Conservation (phyloP, 2,329 filamentous ascomycete genomes). For the Myriosclerotinia scirpicola region DNA sequence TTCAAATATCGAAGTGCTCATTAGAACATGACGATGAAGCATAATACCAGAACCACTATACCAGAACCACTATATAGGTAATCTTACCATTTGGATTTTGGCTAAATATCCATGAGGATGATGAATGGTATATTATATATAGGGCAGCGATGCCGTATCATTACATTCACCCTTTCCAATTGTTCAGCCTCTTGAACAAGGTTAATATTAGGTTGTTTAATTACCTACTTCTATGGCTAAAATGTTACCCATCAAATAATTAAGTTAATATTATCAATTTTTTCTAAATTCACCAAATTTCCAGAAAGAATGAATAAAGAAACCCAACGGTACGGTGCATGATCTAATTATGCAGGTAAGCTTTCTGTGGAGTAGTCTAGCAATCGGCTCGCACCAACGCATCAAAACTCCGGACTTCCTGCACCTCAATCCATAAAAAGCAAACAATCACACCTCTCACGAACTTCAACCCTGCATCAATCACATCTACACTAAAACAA, state of each 20-base stretch:
- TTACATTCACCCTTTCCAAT: too few species aligned
- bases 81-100: not conserved
- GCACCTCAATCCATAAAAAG: constrained; percentile 28
- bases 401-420: constrained; percentile 13
- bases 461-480: constrained; percentile 23
- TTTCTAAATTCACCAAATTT: too few species aligned
- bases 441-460: constrained; percentile 26
- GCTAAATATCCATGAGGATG: not conserved
- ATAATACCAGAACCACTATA: not conserved
- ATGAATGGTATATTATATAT: not conserved
- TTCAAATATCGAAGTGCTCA: not conserved
- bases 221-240: too few species aligned
- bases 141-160: not conserved
- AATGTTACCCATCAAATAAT: too few species aligned
- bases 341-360: constrained; percentile 12
- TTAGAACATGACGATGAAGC: not conserved
- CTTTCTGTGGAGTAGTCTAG: constrained; percentile 14
- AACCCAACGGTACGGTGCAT: not conserved
- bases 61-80: too few species aligned
- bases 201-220: too few species aligned
- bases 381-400: constrained; percentile 24
- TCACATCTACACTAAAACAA: constrained; percentile 16
- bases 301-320: not conserved
- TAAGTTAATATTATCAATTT: too few species aligned
- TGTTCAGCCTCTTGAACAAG: too few species aligned